These are phyloP conservation scores for Strobilomyces dryophilus DNA, from an alignment of 768 basidiomycete species.

Conservation along the genomic window DNA sequence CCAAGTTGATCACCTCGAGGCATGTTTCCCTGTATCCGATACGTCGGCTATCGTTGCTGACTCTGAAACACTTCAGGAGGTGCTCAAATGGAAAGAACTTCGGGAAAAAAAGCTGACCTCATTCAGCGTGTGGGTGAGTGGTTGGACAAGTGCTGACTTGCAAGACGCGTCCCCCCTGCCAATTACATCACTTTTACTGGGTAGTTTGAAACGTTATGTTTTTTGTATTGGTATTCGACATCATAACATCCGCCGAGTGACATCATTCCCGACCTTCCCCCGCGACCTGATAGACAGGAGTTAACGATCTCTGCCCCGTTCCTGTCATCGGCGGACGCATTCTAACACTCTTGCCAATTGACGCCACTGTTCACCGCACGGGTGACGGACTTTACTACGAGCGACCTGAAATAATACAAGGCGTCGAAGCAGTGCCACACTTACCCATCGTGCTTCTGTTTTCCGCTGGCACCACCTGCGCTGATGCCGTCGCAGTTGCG, in stretches of 20 bases:
- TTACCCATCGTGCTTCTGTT: too few relatives aligned
- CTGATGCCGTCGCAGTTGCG: not conserved
- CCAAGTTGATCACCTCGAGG: constrained; percentile 76
- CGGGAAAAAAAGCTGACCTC: constrained; percentile 73
- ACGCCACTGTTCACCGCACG: not conserved
- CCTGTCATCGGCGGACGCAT: not conserved
- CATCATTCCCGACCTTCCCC: not conserved
- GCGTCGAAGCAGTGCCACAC: too few relatives aligned
- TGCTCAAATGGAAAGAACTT: constrained; percentile 65
- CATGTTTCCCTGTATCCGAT: constrained; percentile 24
- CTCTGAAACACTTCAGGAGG: constrained; percentile 46
- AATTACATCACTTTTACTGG: not conserved
- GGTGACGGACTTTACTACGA: not conserved
- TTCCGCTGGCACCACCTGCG: too few relatives aligned
- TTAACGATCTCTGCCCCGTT: not conserved
- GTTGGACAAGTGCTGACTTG: constrained; percentile 39
- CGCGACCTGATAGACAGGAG: not conserved
- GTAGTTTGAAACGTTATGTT: not conserved
- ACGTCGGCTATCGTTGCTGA: not conserved
- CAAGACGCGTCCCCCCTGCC: not conserved
- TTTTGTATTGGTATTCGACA: not conserved
- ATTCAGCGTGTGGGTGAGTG: constrained; percentile 62
- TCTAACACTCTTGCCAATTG: not conserved
- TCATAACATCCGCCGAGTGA: not conserved
- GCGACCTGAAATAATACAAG: too few relatives aligned